A percentile compares a stretch with the other conserved stretches of the same genome.
Evolutionary conservation across 2,329 filamentous ascomycete genomes (phyloP).

Genomic region (Proliferodiscus dingleyae): DNA sequence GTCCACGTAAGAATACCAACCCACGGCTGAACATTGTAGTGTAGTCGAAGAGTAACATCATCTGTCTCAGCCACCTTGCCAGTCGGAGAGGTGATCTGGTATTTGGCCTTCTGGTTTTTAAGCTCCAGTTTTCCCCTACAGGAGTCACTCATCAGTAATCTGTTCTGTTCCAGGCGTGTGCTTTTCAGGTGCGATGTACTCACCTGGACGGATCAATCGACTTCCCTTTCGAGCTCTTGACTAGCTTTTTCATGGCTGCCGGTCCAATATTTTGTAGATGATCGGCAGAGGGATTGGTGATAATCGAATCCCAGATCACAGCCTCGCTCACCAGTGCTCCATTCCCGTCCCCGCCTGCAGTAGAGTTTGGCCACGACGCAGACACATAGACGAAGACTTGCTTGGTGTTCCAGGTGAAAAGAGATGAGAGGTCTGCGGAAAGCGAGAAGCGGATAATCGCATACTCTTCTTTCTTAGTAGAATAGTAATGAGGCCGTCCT

Average conservation of each 20-base stretch:
- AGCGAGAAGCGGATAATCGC: conserved; percentile 91
- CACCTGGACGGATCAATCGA: conserved; percentile 43
- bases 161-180: background rate
- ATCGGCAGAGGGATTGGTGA: conserved; percentile 66
- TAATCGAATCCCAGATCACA: conserved; percentile 95
- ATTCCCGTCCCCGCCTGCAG: conserved; percentile 8
- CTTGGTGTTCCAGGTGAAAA: conserved; percentile 99
- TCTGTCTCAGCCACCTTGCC: conserved; percentile 69
- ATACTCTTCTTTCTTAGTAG: conserved; percentile 88
- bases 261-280: conserved; percentile 58
- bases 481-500: conserved; percentile 95
- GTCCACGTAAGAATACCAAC: conserved; percentile 86
- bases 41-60: conserved; percentile 73
- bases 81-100: conserved; percentile 88
- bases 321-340: conserved; percentile 54
- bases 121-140: conserved; percentile 67
- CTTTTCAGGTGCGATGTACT: conserved; percentile 4
- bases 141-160: conserved; percentile 13
- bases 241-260: conserved; percentile 56
- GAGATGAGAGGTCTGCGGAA: conserved; percentile 80
- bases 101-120: conserved; percentile 86
- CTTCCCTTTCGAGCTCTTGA: conserved; percentile 55
- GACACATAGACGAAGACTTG: conserved; percentile 96
- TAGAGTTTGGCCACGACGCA: conserved; percentile 58
- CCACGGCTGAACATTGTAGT: conserved; percentile 98